Evolutionary conservation across 306 rosid genomes (phyloP).

Genomic region (Prunus fruticosa): DNA sequence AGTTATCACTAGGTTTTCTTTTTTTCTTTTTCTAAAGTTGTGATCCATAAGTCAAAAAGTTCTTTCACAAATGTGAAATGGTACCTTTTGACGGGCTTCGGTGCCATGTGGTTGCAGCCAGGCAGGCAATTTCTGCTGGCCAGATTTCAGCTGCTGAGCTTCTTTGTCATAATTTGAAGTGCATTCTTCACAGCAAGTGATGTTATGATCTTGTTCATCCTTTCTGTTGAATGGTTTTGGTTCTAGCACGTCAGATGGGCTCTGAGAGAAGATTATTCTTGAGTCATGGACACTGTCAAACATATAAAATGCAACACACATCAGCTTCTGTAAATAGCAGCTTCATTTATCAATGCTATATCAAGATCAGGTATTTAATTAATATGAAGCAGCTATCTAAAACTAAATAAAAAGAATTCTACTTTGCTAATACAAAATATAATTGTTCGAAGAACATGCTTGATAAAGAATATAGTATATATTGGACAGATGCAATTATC

Average conservation of each 20-base stretch:
- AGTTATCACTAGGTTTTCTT: not conserved
- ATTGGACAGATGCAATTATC: too few relatives aligned
- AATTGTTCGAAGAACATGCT: too few relatives aligned
- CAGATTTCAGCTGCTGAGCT: constrained; percentile 57
- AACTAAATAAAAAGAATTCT: too few relatives aligned
- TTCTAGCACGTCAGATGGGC: constrained; percentile 39
- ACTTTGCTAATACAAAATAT: too few relatives aligned
- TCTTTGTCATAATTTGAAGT: constrained; percentile 71
- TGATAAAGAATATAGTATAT: not conserved
- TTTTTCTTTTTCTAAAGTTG: not conserved
- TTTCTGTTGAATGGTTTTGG: constrained; percentile 45
- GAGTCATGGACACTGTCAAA: constrained; percentile 64
- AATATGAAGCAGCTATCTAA: not conserved
- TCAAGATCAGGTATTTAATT: not conserved
- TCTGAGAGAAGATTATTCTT: constrained; percentile 41
- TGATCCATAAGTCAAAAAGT: constrained; percentile 7
- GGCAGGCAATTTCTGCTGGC: constrained; percentile 71
- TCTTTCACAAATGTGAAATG: not conserved
- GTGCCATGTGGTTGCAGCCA: constrained; percentile 85
- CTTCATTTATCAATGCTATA: not conserved
- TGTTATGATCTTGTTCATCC: constrained; percentile 50
- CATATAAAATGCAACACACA: constrained; percentile 22
- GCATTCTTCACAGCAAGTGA: constrained; percentile 71
- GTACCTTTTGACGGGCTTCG: constrained; percentile 63
- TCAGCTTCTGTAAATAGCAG: not conserved